A percentile compares a stretch with the other conserved stretches of the same genome.
These are phyloP conservation scores for Eimeria tenella DNA, from an alignment of 169 alveolate species.

Conservation along the genomic window DNA sequence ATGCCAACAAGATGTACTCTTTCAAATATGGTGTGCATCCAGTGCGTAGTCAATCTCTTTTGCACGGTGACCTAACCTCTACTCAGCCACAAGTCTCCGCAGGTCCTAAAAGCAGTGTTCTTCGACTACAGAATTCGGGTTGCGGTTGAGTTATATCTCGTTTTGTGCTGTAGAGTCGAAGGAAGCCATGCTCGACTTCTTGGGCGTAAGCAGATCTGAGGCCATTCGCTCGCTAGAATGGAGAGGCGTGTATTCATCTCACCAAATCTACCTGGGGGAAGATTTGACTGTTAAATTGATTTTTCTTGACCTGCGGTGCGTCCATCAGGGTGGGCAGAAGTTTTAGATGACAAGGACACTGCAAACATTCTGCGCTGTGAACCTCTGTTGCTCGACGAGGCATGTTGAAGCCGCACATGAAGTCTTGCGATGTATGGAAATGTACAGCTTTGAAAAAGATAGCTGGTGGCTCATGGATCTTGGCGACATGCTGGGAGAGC, in stretches of 20 bases:
- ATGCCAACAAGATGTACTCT: constrained; percentile 56
- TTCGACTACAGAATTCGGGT: not conserved
- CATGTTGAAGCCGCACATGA: too few species aligned
- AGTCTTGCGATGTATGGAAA: not conserved
- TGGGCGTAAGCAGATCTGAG: constrained; percentile 52
- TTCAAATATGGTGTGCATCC: constrained; percentile 63
- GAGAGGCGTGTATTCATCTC: constrained; percentile 68
- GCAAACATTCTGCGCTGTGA: too few species aligned
- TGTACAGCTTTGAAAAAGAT: constrained; percentile 69
- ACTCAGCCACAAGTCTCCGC: too few species aligned
- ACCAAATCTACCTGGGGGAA: constrained; percentile 36
- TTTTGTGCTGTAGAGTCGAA: constrained; percentile 37
- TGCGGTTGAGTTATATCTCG: not conserved
- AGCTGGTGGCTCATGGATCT: constrained; percentile 73
- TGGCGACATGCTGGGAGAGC: constrained; percentile 78
- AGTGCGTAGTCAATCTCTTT: not conserved
- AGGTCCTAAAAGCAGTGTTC: not conserved
- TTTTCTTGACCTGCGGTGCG: constrained; percentile 59
- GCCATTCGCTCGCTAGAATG: constrained; percentile 71
- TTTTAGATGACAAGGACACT: not conserved
- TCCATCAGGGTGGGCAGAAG: not conserved
- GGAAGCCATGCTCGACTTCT: constrained; percentile 53
- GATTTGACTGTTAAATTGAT: constrained; percentile 53
- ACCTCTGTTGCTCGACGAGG: too few species aligned
- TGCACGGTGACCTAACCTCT: not conserved